Base-by-base conservation (phyloP, 2,329 filamentous ascomycete genomes). In the Talaromyces marneffei region DNA sequence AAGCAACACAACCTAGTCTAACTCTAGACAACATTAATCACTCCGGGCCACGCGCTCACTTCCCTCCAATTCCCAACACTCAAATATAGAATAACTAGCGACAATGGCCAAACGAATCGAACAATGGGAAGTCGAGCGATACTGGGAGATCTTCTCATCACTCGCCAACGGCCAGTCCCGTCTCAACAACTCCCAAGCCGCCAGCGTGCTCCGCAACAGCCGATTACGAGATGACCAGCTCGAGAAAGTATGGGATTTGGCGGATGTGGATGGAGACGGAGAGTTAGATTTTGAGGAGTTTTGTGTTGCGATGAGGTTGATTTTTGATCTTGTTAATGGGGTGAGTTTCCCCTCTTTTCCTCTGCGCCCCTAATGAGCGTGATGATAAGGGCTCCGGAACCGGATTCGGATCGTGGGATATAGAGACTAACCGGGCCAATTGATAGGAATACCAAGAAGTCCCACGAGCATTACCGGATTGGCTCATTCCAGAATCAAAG, bases 281-380 rank as follows among this genome's bases (percentile, higher is more conserved):
- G 95, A 95, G 77, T 82, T 99, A 59, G 94, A 99, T 78, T 99
- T 99, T 80, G 94, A 99, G 79, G 94, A 99, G 82, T 99, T 99
- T 76, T 99, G 94, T 76, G 94, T 99, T 62, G 94, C 92, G 40
- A 99, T 99, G 94, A 86, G 94, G 71, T 81, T 99, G 71, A 97
- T 97, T 70, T 99, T 97, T 76, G 94, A 99, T 75, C 80, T 97
- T 66, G 87, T 99, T 69, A 99, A 99, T 72, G 94, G 94, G 69
- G 91, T 95, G 82, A 64, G 84, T 78, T 62, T 57, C 8, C 27
- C n/a, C 29, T 44, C 18, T 35, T 27, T 31, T 52, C 9, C 37
- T n/a, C n/a, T n/a, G n/a, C n/a, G n/a, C n/a, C 29, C 25, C 50
- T 35, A 20, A 10, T 23, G 14, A 10, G 9, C 12, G 18, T 39